Evolutionary conservation across 768 basidiomycete species (phyloP).

Genomic region (Chalciporus pseudorubinellus): DNA sequence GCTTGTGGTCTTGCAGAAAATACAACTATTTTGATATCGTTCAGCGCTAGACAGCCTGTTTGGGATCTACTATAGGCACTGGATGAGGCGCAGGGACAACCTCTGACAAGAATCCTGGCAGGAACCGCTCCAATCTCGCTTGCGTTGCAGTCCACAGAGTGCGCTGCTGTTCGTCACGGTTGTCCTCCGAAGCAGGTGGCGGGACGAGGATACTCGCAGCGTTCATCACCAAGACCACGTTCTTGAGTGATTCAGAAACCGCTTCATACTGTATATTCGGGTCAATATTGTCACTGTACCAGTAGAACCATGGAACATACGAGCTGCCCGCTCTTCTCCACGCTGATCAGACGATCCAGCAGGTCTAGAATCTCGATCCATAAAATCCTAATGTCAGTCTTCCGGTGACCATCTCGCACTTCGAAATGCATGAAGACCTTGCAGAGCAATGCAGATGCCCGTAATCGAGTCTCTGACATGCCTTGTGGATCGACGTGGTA

Average conservation of each 20-base stretch:
- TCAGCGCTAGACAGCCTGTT: conserved; percentile 10
- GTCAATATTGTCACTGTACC: conserved; percentile 3
- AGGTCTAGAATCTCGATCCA: conserved; percentile 91
- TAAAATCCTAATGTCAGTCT: conserved; percentile 64
- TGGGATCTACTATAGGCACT: conserved; percentile 13
- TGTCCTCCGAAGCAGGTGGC: conserved; percentile 38
- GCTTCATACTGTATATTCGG: conserved; percentile 73
- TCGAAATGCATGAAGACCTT: conserved; percentile 96
- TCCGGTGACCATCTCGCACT: conserved; percentile 59
- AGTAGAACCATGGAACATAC: conserved; percentile 39
- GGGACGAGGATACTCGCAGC: conserved; percentile 82
- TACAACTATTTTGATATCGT: conserved; percentile 1
- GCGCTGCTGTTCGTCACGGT: conserved; percentile 57
- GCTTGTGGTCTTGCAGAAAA: neutral
- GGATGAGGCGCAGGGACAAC: conserved; percentile 48
- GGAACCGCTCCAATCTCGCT: conserved; percentile 84
- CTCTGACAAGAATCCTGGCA: conserved; percentile 84
- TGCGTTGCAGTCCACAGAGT: conserved; percentile 84
- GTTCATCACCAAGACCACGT: conserved; percentile 94
- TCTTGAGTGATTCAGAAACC: conserved; percentile 94
- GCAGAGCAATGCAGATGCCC: conserved; percentile 87
- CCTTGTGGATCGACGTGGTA: conserved; percentile 77
- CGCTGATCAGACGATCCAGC: conserved; percentile 84
- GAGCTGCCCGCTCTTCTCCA: conserved; percentile 81
- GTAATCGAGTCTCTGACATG: conserved; percentile 87